Conservation (phyloP, 805 yeast genomes). For the Schizosaccharomyces cryophilus region DNA sequence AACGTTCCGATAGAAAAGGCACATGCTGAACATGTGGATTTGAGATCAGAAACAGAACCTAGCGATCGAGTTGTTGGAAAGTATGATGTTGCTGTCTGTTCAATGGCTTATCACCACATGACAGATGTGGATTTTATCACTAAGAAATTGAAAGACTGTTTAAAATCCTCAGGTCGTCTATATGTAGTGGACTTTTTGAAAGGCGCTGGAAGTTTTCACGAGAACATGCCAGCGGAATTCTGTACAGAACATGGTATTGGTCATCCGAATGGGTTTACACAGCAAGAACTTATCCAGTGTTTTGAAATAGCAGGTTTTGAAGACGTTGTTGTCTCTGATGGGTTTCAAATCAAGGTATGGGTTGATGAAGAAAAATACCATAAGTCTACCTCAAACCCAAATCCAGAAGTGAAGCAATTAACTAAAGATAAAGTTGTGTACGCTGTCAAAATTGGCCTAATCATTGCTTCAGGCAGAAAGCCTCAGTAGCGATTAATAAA, state of each 20-base stretch:
- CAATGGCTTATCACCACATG: neutral
- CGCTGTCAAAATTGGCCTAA: neutral
- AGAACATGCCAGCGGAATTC: neutral
- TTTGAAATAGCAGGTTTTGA: neutral
- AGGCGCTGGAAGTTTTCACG: neutral
- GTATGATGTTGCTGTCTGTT: neutral
- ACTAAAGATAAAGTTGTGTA: neutral
- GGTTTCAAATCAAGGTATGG: neutral
- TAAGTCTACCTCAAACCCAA: neutral
- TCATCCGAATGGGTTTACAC: neutral
- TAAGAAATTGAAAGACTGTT: neutral
- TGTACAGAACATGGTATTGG: neutral
- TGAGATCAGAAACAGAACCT: neutral
- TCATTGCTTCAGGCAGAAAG: neutral
- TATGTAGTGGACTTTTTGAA: neutral
- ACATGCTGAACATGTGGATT: neutral
- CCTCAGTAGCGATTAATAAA: neutral
- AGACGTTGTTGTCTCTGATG: neutral
- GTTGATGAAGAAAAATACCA: neutral
- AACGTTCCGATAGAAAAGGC: neutral
- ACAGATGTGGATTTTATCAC: neutral
- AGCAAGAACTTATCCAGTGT: no score
- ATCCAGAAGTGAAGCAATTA: neutral
- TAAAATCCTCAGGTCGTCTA: neutral
- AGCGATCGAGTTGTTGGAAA: neutral